Conservation (phyloP, 2,329 filamentous ascomycete species). For the Fusarium fracticaudum region DNA sequence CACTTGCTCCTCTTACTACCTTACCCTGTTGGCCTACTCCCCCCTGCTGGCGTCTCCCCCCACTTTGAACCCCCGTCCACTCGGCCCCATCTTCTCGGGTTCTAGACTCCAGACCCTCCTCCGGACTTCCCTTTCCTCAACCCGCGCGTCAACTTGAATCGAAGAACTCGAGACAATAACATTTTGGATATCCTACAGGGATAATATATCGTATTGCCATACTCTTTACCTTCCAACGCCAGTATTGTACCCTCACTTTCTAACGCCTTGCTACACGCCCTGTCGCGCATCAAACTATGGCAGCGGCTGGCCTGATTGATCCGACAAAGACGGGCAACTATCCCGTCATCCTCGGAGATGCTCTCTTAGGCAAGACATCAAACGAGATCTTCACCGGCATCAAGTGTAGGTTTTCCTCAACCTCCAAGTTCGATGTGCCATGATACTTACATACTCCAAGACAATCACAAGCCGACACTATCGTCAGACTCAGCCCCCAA, state of each 20-base stretch:
- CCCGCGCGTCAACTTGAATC: constrained; percentile 21
- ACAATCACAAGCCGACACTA: constrained; percentile 69
- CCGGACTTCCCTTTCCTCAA: constrained; percentile 26
- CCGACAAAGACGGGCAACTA: constrained; percentile 70
- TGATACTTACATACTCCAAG: constrained; percentile 48
- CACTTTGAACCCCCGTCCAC: constrained; percentile 5
- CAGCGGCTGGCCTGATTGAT: constrained; percentile 58
- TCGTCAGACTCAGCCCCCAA: constrained; percentile 60
- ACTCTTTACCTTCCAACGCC: not conserved
- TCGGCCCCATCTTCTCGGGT: constrained; percentile 17
- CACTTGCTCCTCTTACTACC: not conserved
- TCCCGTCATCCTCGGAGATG: constrained; percentile 71
- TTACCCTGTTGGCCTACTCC: not conserved
- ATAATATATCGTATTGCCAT: not conserved
- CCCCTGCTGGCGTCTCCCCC: constrained; percentile 14
- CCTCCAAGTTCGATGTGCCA: not conserved
- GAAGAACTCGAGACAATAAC: not conserved
- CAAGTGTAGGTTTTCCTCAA: constrained; percentile 59
- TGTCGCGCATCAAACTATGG: constrained; percentile 28
- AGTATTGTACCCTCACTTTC: not conserved
- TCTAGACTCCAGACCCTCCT: constrained; percentile 27
- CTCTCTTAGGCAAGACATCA: constrained; percentile 63
- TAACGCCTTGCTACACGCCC: not conserved
- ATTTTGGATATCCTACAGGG: not conserved
- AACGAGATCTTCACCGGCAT: constrained; percentile 70